phyloP scores from a whole-genome alignment of 148 eudicot genomes.

The Chenopodium quinoa region DNA sequence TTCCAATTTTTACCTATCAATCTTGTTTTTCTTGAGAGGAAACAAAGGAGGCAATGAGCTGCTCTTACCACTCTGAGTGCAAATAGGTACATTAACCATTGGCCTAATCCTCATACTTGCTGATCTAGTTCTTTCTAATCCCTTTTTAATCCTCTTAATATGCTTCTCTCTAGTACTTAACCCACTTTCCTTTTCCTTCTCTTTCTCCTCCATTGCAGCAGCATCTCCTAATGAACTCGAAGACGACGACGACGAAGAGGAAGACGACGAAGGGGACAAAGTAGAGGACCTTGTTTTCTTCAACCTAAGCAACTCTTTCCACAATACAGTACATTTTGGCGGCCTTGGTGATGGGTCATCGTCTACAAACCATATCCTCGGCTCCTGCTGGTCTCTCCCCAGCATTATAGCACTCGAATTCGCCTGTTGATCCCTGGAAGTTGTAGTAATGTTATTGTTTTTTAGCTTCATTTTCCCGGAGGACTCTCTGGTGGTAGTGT shows the following conservation, averaged over 20 bases:
- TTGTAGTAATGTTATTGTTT: no score
- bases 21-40: slow-evolving; percentile 52
- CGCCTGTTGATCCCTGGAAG: background rate
- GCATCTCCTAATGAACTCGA: slow-evolving; percentile 50
- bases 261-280: slow-evolving; percentile 60
- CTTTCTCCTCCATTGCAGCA: slow-evolving; percentile 51
- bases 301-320: slow-evolving; percentile 81
- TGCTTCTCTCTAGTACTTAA: slow-evolving; percentile 46
- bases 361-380: slow-evolving; percentile 72
- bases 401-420: slow-evolving; percentile 1
- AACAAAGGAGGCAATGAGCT: slow-evolving; percentile 56
- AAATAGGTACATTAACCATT: slow-evolving; percentile 74
- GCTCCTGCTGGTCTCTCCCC: slow-evolving; percentile 35
- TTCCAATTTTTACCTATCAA: slow-evolving; percentile 38
- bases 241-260: slow-evolving; percentile 54
- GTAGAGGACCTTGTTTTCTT: slow-evolving; percentile 54
- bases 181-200: slow-evolving; percentile 40
- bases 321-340: slow-evolving; percentile 85
- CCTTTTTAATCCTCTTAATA: slow-evolving; percentile 62
- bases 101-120: slow-evolving; percentile 73
- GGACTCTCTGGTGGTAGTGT: no score
- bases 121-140: slow-evolving; percentile 80
- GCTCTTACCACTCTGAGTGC: slow-evolving; percentile 47
- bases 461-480: no score
- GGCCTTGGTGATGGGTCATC: slow-evolving; percentile 98